Conservation (phyloP, 179 eudicot genomes). For the Gypsophila paniculata region DNA sequence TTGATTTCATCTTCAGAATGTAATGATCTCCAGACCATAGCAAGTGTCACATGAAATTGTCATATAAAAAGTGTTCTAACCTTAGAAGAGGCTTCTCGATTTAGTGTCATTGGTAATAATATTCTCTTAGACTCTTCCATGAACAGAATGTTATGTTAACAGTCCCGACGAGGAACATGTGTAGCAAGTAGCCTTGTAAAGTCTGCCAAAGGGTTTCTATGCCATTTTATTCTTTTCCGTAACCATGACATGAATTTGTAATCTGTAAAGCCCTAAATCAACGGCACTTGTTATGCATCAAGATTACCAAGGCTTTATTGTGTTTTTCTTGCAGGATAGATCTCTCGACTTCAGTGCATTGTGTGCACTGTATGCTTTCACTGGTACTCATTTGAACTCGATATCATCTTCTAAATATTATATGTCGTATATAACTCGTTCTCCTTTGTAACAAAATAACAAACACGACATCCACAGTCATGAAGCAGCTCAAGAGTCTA, state of each 20-base stretch:
- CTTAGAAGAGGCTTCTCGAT: no score
- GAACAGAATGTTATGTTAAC: no score
- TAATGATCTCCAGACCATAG: background rate
- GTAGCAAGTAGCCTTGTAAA: no score
- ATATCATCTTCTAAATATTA: no score
- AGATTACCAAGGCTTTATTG: background rate
- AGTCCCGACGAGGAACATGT: no score
- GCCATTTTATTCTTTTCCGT: background rate
- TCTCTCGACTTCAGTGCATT: conserved; percentile 69
- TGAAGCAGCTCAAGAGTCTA: background rate
- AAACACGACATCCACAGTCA: background rate
- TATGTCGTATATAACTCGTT: no score
- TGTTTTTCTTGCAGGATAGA: conserved; percentile 54
- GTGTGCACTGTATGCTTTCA: conserved; percentile 84
- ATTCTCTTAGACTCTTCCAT: no score
- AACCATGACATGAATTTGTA: background rate
- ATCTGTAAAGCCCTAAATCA: background rate
- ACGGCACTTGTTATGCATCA: background rate
- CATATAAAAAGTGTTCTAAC: no score
- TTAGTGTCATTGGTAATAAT: no score
- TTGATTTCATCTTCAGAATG: background rate
- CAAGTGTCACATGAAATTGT: no score
- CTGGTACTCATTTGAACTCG: conserved; percentile 45
- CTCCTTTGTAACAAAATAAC: background rate
- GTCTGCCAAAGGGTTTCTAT: no score